Evolutionary conservation across 139 green algal species (phyloP).

Genomic region (Volvox reticuliferus): DNA sequence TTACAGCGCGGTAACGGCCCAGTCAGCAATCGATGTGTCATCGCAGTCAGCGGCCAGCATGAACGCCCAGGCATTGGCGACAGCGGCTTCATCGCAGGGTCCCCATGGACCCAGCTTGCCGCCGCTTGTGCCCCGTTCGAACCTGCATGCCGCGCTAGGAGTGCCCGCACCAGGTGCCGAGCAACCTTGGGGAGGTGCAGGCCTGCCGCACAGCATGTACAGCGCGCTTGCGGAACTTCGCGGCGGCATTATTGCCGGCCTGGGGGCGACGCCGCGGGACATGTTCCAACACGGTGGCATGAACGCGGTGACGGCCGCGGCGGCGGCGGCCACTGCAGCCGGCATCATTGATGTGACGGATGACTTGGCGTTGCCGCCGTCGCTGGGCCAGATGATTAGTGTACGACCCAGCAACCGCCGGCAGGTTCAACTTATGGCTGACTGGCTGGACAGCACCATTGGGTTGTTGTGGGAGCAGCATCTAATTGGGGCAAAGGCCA

Average conservation of each 20-base stretch:
- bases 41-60: too few species aligned
- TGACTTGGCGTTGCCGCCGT: not conserved
- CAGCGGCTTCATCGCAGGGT: too few species aligned
- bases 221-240: not conserved
- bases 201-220: conserved; percentile 15
- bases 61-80: too few species aligned
- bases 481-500: not conserved
- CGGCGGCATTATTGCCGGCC: conserved; percentile 5
- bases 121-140: conserved; percentile 25
- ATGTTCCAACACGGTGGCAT: not conserved
- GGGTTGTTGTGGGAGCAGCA: conserved; percentile 39
- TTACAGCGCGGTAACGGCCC: not conserved
- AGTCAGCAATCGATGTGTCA: too few species aligned
- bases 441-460: conserved; percentile 55
- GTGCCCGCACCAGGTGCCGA: not conserved
- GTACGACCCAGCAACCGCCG: not conserved
- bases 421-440: conserved; percentile 53
- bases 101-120: not conserved
- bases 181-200: conserved; percentile 32
- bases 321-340: not conserved
- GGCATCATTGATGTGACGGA: not conserved
- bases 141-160: not conserved
- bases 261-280: not conserved
- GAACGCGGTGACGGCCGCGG: conserved; percentile 4
- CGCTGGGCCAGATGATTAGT: conserved; percentile 24